Conservation (phyloP, 768 basidiomycete species). For the Lactarius akahatsu region DNA sequence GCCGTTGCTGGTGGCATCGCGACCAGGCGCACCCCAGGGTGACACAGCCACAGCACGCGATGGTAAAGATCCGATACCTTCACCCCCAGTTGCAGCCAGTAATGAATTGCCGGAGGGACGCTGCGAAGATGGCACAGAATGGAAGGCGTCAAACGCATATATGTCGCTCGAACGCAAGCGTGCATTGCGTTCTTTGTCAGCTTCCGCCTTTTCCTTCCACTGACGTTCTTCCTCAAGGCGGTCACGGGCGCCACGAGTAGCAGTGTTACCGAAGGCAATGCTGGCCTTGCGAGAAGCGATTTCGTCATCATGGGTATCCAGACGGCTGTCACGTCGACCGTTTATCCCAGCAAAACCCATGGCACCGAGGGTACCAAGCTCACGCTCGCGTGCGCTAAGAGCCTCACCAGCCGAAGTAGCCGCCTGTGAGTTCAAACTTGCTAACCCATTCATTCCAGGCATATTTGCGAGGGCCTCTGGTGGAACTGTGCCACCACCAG, state of each 20-base stretch:
- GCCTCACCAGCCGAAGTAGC: slow-evolving; percentile 31
- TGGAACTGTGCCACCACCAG: slow-evolving; percentile 27
- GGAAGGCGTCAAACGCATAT: slow-evolving; percentile 75
- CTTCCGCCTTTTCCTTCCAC: slow-evolving; percentile 50
- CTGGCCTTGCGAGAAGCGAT: slow-evolving; percentile 42
- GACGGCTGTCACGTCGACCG: slow-evolving; percentile 32
- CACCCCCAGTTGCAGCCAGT: slow-evolving; percentile 33
- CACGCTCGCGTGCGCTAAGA: slow-evolving; percentile 47
- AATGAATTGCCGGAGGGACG: slow-evolving; percentile 37
- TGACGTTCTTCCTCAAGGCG: slow-evolving; percentile 60
- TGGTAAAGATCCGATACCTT: slow-evolving; percentile 10
- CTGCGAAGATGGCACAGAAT: slow-evolving; percentile 52
- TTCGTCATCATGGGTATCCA: slow-evolving; percentile 48
- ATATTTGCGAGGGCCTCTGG: slow-evolving; percentile 31
- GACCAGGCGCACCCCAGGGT: slow-evolving; percentile 25
- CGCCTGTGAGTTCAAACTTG: slow-evolving; percentile 21
- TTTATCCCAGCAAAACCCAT: slow-evolving; percentile 42
- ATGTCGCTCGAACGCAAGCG: slow-evolving; percentile 44
- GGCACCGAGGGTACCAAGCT: slow-evolving; percentile 47
- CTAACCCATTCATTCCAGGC: slow-evolving; percentile 33
- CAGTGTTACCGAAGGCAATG: slow-evolving; percentile 42
- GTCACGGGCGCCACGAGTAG: slow-evolving; percentile 57
- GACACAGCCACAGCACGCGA: slow-evolving; percentile 21
- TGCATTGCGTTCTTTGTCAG: slow-evolving; percentile 36
- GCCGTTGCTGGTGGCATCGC: slow-evolving; percentile 2